These are phyloP conservation scores for Hyaloscypha hepaticicola DNA, from an alignment of 495 filamentous ascomycete genomes.

Conservation along the genomic window DNA sequence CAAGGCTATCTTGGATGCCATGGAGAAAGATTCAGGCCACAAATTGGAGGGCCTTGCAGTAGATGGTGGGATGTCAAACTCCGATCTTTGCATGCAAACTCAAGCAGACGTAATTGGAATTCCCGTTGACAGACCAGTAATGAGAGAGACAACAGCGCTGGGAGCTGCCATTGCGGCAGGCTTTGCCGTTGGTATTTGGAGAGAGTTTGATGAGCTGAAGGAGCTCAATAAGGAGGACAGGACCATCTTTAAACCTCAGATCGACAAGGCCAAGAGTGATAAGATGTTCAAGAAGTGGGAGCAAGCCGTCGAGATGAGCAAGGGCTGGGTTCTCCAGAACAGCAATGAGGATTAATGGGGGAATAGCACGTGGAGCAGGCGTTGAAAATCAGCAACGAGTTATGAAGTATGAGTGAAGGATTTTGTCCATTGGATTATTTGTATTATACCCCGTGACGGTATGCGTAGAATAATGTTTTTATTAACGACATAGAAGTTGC, in stretches of 20 bases:
- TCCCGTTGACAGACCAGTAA: constrained; percentile 80
- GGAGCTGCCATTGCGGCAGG: constrained; percentile 95
- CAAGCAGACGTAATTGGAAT: constrained; percentile 91
- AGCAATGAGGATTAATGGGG: constrained; percentile 51
- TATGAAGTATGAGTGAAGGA: neutral
- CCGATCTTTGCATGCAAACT: constrained; percentile 93
- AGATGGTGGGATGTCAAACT: constrained; percentile 93
- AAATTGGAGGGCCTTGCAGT: constrained; percentile 76
- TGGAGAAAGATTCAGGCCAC: constrained; percentile 87
- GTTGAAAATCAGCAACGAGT: neutral
- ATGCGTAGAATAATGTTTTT: constrained; percentile 2
- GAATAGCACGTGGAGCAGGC: neutral
- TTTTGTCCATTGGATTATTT: neutral
- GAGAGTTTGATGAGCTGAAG: constrained; percentile 72
- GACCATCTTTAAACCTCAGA: constrained; percentile 68
- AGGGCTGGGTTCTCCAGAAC: constrained; percentile 71
- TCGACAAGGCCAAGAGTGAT: constrained; percentile 56
- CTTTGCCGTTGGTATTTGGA: constrained; percentile 82
- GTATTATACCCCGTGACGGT: neutral
- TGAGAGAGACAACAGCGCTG: constrained; percentile 92
- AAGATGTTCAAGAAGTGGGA: constrained; percentile 79
- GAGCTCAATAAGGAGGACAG: constrained; percentile 74
- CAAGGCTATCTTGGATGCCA: constrained; percentile 90
- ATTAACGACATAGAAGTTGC: neutral
- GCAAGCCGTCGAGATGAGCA: constrained; percentile 86